Base-by-base conservation (phyloP, 2,329 filamentous ascomycete species). In the Didymella arachidicola region DNA sequence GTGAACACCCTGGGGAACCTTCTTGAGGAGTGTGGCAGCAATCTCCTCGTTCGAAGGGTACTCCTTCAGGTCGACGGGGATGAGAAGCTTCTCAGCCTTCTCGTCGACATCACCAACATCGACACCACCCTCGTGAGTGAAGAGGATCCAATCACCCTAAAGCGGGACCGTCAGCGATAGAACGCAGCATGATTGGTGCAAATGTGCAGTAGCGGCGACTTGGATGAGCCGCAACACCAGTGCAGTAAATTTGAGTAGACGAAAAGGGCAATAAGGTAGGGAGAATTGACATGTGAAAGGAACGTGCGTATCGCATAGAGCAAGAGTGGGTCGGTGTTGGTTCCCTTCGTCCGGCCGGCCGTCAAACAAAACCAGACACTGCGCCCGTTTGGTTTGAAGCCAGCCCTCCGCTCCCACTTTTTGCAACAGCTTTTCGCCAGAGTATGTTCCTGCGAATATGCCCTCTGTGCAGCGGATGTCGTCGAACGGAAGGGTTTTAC, bases 41-140 rank as follows among this genome's bases (percentile, higher is more conserved):
- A 99, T 95, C 81, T 95, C 87, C 77, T 96, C 90, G 82, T 99
- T 98, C 68, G 93, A 97, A 68, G 95, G 95, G 82, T 94, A 99
- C 81, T 97, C 84, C 68, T 89, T 86, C 64, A 99, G 89, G 81
- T 98, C 93, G 74, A 99, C 95, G 72, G 95, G 94, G 73, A 99
- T 93, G 77, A 99, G 84, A 65, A 99, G 87, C 90, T 98, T 99
- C 87, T 98, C 92, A 65, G 95, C 95, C 86, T 99, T 99, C 67
- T 89, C 93, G 76, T 99, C 95, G 69, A 99, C 95, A 88, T 99
- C 95, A 79, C 95, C 95, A 73, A 99, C 95, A 81, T 99, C 95
- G 70, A 99, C 93, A 90, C 95, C 95, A 85, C 95, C 95, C 83
- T 99, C 95, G 83, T 99, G 93, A 75, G 94, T 97, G 86, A 99